Base-by-base conservation (phyloP, 2,329 filamentous ascomycete species). In the Calonectria hawksworthii region DNA sequence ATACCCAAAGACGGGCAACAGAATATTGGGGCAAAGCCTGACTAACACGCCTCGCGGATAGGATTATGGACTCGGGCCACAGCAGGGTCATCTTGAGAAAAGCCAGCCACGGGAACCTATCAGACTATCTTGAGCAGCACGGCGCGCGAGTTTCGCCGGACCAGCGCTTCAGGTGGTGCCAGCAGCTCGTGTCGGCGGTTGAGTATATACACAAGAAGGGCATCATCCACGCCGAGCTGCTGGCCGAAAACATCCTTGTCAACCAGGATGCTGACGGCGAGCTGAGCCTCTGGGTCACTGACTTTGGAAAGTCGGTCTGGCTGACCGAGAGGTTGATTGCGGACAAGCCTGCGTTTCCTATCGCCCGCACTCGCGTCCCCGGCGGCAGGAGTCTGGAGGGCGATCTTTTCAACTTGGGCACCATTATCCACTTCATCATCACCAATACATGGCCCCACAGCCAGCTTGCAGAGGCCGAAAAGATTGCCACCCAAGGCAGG, bases 401-500 rank as follows among this genome's bases (percentile, higher is more conserved):
- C 11, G 56, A 61, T 36, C 23, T 61, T 21, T 61, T 38, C 56
- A 61, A 61, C n/a, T 26, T 61, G 32, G 56, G 56, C 6, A 36
- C 36, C 11, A 18, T 61, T 14, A 61, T 61, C 36, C 56, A 61
- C 32, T 26, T 61, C 21, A 38, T 61, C 32, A 61, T 36, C 10
- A 61, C 56, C 14, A 38, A 61, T 23, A 61, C n/a, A 23, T 38
- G 56, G 56, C 56, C 56, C 56, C 56, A 61, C 56, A 47, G 44
- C 44, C 44, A 47, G n/a, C 21, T 47, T 1, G 44, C 44, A 23
- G 44, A 47, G 44, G 44, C 44, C 4, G 44, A 47, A 13, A 47
- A 47, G 44, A 47, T 47, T 47, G 44, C n/a, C 44, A 47, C 44
- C 44, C 44, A 47, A 18, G 44, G 44, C 4, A 47, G 11, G 11